These are phyloP conservation scores for Krasilnikovozyma curviuscula DNA, from an alignment of 768 basidiomycete species.

Conservation along the genomic window DNA sequence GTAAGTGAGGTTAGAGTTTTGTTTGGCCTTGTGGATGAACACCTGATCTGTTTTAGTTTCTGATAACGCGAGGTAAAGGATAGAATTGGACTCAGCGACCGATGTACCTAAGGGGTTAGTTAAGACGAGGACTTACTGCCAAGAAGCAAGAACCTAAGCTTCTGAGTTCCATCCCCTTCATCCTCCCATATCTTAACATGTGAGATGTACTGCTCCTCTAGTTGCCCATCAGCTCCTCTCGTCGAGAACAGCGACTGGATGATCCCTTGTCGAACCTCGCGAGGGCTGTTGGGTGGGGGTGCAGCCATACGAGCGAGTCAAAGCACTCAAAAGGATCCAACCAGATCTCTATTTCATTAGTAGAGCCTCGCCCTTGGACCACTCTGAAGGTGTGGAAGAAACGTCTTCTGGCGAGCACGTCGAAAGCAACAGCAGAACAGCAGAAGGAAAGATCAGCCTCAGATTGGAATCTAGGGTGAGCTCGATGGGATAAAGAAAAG, in stretches of 20 bases:
- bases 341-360: too few species aligned
- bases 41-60: background rate
- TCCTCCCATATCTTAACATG: conserved; percentile 94
- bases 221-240: conserved; percentile 41
- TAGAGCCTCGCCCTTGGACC: too few species aligned
- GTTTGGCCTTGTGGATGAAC: conserved; percentile 86
- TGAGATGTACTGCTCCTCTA: conserved; percentile 62
- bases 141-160: conserved; percentile 76
- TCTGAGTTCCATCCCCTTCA: conserved; percentile 32
- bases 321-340: too few species aligned
- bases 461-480: too few species aligned
- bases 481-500: too few species aligned
- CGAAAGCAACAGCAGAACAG: too few species aligned
- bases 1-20: conserved; percentile 82
- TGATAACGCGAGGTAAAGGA: conserved; percentile 9
- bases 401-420: too few species aligned
- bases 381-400: too few species aligned
- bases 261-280: conserved; percentile 32
- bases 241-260: conserved; percentile 65
- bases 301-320: too few species aligned
- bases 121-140: conserved; percentile 44
- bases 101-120: background rate
- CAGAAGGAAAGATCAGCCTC: too few species aligned
- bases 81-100: background rate
- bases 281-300: too few species aligned